Evolutionary conservation across 2,329 filamentous ascomycete genomes (phyloP).

Genomic region (Aspergillus brunneoviolaceus): DNA sequence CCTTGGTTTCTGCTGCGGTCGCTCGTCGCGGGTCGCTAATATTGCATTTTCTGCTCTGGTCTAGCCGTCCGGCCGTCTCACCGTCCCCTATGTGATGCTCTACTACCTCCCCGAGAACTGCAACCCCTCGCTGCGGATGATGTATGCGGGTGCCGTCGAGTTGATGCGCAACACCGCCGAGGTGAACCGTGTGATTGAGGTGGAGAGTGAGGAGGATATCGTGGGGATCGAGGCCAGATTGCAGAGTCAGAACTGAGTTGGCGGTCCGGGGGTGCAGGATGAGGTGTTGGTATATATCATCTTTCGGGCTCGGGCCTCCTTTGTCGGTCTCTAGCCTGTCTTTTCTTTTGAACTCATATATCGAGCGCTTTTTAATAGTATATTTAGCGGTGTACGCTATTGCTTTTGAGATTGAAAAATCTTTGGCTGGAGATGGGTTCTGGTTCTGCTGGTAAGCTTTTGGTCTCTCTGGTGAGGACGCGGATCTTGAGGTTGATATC

Average conservation of each 20-base stretch:
- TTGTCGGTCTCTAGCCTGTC: background rate
- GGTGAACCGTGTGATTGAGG: conserved; percentile 83
- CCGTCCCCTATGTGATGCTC: conserved; percentile 89
- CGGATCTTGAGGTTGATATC: no score
- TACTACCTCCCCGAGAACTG: conserved; percentile 94
- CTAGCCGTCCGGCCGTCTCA: conserved; percentile 76
- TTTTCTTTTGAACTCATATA: background rate
- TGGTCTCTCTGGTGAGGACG: no score
- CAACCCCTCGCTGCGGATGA: conserved; percentile 83
- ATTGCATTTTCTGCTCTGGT: background rate
- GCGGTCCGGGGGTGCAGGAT: no score
- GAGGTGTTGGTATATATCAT: no score
- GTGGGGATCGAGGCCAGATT: conserved; percentile 74
- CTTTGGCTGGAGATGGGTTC: no score
- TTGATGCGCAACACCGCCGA: conserved; percentile 91
- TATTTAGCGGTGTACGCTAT: background rate
- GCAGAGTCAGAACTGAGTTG: conserved; percentile 28
- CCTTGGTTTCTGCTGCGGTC: background rate
- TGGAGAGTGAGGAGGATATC: conserved; percentile 76
- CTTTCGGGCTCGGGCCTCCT: no score
- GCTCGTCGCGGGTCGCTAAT: background rate
- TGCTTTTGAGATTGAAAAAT: background rate
- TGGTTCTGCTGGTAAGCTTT: no score
- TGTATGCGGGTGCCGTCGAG: conserved; percentile 95
- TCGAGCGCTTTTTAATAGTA: background rate